Evolutionary conservation across 768 basidiomycete genomes (phyloP).

Genomic region (Tulasnella sp.): DNA sequence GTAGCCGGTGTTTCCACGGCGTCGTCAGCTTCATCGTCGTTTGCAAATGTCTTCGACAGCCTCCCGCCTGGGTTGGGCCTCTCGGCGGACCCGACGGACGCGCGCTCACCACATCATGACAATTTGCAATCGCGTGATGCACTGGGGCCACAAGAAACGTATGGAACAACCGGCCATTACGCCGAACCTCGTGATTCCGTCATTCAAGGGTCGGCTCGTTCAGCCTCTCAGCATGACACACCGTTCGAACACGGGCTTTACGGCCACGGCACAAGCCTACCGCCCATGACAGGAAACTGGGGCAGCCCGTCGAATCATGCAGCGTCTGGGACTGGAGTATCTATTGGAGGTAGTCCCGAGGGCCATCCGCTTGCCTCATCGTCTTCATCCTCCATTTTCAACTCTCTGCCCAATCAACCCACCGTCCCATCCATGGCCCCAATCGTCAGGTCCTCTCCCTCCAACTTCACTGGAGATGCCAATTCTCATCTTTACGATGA

Average conservation of each 20-base stretch:
- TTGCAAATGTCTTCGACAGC: conserved; percentile 19
- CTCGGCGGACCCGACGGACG: not conserved
- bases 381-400: not conserved
- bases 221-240: conserved; percentile 6
- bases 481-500: conserved; percentile 1
- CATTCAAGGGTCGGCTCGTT: not conserved
- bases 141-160: not conserved
- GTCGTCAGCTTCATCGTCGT: not conserved
- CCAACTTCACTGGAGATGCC: not conserved
- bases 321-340: not conserved
- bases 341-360: not conserved
- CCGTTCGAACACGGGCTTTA: conserved; percentile 1
- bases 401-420: not conserved
- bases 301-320: not conserved
- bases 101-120: not conserved
- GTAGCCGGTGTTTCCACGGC: not conserved
- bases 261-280: not conserved
- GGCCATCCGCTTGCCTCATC: not conserved
- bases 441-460: not conserved
- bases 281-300: conserved; percentile 9
- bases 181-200: conserved; percentile 8
- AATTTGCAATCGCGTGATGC: conserved; percentile 14
- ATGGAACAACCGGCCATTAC: not conserved
- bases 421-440: conserved; percentile 2
- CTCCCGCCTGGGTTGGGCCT: conserved; percentile 11